A percentile compares a stretch with the other conserved stretches of the same genome.
Evolutionary conservation across 139 green algal genomes (phyloP).

Genomic region (Deuterostichococcus epilithicus): DNA sequence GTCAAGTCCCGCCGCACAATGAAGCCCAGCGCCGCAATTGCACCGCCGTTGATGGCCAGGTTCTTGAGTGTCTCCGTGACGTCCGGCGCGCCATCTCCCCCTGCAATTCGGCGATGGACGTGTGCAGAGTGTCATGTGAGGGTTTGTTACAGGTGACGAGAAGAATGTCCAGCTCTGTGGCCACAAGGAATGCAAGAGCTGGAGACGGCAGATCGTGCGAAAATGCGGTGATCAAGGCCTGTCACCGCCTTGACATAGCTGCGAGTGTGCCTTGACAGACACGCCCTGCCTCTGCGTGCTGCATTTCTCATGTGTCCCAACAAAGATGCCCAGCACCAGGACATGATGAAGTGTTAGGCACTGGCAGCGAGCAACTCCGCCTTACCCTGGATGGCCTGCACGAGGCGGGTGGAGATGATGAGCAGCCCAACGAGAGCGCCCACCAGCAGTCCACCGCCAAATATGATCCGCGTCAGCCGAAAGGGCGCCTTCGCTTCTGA

Average conservation of each 20-base stretch:
- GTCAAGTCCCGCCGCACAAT: slow-evolving; percentile 73
- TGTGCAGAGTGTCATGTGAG: too few species aligned
- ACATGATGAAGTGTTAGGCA: background rate
- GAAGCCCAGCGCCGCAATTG: slow-evolving; percentile 54
- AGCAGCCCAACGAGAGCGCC: slow-evolving; percentile 76
- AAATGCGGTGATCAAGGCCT: too few species aligned
- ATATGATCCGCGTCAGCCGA: slow-evolving; percentile 68
- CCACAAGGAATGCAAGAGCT: too few species aligned
- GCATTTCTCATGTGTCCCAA: too few species aligned
- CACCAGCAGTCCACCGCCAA: slow-evolving; percentile 63
- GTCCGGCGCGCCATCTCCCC: slow-evolving; percentile 62
- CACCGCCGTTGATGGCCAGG: slow-evolving; percentile 72
- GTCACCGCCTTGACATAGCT: too few species aligned
- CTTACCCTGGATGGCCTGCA: slow-evolving; percentile 54
- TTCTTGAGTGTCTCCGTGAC: slow-evolving; percentile 75
- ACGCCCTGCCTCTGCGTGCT: too few species aligned
- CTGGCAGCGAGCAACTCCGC: background rate
- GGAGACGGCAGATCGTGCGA: too few species aligned
- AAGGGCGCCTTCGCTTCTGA: slow-evolving; percentile 73
- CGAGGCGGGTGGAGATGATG: slow-evolving; percentile 63
- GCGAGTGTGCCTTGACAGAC: too few species aligned
- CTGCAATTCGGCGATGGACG: slow-evolving; percentile 26
- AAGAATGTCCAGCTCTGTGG: too few species aligned
- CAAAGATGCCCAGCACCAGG: too few species aligned
- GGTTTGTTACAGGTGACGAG: too few species aligned